Percentiles rank a stretch among this genome's conserved stretches.
phyloP scores from a whole-genome alignment of 2,329 filamentous ascomycete species.

The Stemphylium beticola region DNA sequence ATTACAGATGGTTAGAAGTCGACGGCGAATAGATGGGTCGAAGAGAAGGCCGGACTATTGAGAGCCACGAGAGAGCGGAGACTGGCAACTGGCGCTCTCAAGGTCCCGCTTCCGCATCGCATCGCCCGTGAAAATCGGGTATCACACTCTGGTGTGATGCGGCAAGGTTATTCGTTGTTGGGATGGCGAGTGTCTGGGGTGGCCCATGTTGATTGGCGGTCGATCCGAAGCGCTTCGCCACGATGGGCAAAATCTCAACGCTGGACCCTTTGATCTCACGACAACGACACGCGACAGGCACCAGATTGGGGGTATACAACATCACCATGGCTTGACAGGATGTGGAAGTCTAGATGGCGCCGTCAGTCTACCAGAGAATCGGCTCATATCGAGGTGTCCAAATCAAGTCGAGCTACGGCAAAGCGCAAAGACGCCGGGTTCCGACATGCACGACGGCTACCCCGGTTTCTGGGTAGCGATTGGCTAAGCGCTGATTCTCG shows the following conservation, averaged over 20 bases:
- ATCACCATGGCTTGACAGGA: background rate
- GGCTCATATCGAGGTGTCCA: slow-evolving; percentile 33
- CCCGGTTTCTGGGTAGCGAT: slow-evolving; percentile 31
- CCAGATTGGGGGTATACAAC: slow-evolving; percentile 17
- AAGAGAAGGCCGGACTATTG: slow-evolving; percentile 14
- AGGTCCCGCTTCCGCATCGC: slow-evolving; percentile 20
- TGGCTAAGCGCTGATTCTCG: slow-evolving; percentile 26
- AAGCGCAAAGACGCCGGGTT: slow-evolving; percentile 28
- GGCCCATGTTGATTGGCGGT: slow-evolving; percentile 20
- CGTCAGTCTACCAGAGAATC: slow-evolving; percentile 23
- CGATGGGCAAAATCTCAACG: slow-evolving; percentile 20
- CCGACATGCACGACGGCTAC: slow-evolving; percentile 20
- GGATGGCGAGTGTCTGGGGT: slow-evolving; percentile 17
- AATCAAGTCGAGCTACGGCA: slow-evolving; percentile 32
- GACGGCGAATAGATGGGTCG: slow-evolving; percentile 5
- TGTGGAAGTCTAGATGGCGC: slow-evolving; percentile 19
- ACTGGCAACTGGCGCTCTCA: slow-evolving; percentile 15
- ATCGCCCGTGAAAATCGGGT: slow-evolving; percentile 13
- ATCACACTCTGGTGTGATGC: slow-evolving; percentile 24
- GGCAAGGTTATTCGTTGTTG: slow-evolving; percentile 30
- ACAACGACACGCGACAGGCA: slow-evolving; percentile 31
- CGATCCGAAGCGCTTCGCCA: slow-evolving; percentile 25
- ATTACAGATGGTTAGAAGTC: slow-evolving; percentile 8
- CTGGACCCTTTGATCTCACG: slow-evolving; percentile 8
- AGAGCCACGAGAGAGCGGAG: slow-evolving; percentile 23